Conservation (phyloP, 352 stramenopile genomes). For the Thalassiosira livingstoniorum region DNA sequence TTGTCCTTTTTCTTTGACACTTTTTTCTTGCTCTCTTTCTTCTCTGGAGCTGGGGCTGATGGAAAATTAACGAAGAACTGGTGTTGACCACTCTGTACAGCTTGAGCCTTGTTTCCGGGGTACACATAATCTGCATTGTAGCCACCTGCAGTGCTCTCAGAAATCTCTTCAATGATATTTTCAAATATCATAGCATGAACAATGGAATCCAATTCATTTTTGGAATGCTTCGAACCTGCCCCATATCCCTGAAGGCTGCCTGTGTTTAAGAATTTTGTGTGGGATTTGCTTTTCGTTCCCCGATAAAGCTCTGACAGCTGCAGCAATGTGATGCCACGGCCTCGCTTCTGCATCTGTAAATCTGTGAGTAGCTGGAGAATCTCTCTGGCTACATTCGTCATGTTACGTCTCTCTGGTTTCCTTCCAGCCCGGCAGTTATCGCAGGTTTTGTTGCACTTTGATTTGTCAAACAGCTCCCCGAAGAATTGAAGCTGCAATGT, state of each 20-base stretch:
- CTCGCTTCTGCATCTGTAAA: conserved; percentile 35
- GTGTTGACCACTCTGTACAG: conserved; percentile 50
- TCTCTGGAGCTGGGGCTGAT: conserved; percentile 20
- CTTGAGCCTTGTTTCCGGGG: conserved; percentile 60
- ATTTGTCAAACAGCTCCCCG: conserved; percentile 87
- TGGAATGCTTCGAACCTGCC: conserved; percentile 72
- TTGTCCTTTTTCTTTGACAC: conserved; percentile 49
- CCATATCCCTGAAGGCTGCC: conserved; percentile 61
- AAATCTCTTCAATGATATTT: conserved; percentile 72
- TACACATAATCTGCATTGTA: conserved; percentile 78
- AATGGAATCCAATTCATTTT: conserved; percentile 76
- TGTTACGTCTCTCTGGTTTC: conserved; percentile 65
- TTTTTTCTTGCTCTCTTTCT: conserved; percentile 45
- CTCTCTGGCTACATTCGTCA: conserved; percentile 62
- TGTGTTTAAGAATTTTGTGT: conserved; percentile 68
- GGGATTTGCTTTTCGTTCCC: conserved; percentile 72
- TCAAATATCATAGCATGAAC: conserved; percentile 82
- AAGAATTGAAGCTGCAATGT: conserved; percentile 91
- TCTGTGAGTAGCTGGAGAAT: conserved; percentile 65
- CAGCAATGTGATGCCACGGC: conserved; percentile 68
- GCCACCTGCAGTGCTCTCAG: conserved; percentile 61
- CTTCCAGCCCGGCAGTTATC: conserved; percentile 88
- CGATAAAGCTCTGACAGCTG: conserved; percentile 78
- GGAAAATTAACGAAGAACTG: conserved; percentile 79
- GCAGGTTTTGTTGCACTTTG: conserved; percentile 88